A percentile compares a stretch with the other conserved stretches of the same genome.
Conservation (phyloP, 225 moss, liverwort and hornwort species). For the Neckera pumila region DNA sequence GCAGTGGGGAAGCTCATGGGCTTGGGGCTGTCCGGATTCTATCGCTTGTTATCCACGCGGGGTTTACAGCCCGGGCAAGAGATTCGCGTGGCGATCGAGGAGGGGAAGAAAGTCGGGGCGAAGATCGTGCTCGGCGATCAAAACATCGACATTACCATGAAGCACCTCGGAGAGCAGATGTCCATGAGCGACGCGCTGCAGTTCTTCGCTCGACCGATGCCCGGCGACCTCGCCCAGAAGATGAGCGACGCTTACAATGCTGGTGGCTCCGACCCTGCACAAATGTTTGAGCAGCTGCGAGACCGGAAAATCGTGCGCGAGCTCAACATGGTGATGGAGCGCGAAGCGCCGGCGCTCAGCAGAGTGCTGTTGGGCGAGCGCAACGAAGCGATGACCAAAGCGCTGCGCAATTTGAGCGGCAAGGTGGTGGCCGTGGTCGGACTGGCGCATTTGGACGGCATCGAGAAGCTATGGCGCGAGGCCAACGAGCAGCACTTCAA, state of each 20-base stretch:
- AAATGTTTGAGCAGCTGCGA: conserved; percentile 20
- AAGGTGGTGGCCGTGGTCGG: conserved; percentile 27
- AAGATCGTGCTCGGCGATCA: conserved; percentile 22
- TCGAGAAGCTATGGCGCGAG: conserved; percentile 24
- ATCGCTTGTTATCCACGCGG: conserved; percentile 36
- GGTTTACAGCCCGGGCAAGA: conserved; percentile 59
- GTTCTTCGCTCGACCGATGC: conserved; percentile 16
- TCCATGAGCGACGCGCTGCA: conserved; percentile 13
- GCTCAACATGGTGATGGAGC: conserved; percentile 4
- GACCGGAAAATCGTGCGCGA: conserved; percentile 17
- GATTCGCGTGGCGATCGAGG: conserved; percentile 23
- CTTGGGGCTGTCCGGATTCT: conserved; percentile 44
- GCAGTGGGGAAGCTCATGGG: conserved; percentile 50
- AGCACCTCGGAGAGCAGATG: conserved; percentile 26
- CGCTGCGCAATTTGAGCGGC: conserved; percentile 13
- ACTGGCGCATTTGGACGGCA: conserved; percentile 28
- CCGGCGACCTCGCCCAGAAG: neutral
- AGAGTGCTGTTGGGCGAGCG: conserved; percentile 7
- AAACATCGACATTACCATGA: conserved; percentile 18
- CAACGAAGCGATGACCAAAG: conserved; percentile 19
- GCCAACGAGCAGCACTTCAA: neutral
- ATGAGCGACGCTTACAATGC: neutral
- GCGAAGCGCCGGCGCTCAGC: conserved; percentile 3
- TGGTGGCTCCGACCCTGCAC: neutral
- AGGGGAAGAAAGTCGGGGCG: conserved; percentile 13